These are phyloP conservation scores for Endotrypanum monterogeii DNA, from an alignment of 208 protist species.

Conservation along the genomic window DNA sequence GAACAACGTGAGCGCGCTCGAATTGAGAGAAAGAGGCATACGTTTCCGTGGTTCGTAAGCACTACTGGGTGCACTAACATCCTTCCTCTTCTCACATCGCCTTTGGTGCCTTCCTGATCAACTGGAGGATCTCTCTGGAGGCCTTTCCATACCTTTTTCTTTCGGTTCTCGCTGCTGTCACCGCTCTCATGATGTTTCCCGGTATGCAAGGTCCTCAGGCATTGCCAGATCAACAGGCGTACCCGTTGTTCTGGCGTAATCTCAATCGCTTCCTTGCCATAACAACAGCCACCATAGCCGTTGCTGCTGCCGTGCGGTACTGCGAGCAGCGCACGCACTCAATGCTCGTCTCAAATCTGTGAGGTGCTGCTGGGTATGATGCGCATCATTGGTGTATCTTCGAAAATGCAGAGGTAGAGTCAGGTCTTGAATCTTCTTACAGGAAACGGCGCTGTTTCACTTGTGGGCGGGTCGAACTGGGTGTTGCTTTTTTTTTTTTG, in stretches of 20 bases:
- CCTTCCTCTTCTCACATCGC: neutral
- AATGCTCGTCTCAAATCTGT: slow-evolving; percentile 56
- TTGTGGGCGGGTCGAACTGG: neutral
- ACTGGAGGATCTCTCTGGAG: slow-evolving; percentile 1
- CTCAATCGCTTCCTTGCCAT: slow-evolving; percentile 70
- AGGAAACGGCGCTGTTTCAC: neutral
- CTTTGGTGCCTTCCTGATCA: no score
- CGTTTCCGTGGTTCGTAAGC: no score
- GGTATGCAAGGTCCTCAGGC: slow-evolving; percentile 73
- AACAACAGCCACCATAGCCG: slow-evolving; percentile 40
- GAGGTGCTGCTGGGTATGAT: slow-evolving; percentile 4
- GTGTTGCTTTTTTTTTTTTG: neutral
- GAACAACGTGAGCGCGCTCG: no score
- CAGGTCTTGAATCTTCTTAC: neutral
- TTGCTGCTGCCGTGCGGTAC: slow-evolving; percentile 62
- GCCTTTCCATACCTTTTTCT: neutral
- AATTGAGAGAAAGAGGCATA: no score
- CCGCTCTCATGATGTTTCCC: slow-evolving; percentile 61
- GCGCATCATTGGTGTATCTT: neutral
- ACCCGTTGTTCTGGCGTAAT: slow-evolving; percentile 74
- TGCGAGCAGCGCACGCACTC: slow-evolving; percentile 67
- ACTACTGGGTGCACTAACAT: neutral
- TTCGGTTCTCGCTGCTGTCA: neutral
- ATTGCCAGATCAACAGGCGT: slow-evolving; percentile 66
- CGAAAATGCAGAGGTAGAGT: neutral